Conservation (phyloP, 345 rosid species). For the Acer saccharum region DNA sequence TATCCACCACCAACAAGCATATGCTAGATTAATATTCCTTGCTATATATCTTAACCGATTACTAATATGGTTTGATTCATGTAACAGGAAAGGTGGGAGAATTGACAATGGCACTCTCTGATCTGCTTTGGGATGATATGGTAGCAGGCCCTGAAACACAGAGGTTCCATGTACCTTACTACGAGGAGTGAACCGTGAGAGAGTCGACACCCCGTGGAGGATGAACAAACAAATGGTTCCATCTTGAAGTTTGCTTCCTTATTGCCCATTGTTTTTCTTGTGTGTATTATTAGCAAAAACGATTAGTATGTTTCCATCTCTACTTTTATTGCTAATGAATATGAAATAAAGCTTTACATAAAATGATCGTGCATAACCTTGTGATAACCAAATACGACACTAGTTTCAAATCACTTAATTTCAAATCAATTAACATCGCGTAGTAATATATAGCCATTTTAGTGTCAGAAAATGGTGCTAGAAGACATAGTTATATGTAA, state of each 20-base stretch:
- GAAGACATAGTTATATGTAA: too few relatives aligned
- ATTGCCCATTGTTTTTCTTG: not conserved
- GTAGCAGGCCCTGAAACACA: slow-evolving; percentile 49
- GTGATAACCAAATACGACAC: not conserved
- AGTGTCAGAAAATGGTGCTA: too few relatives aligned
- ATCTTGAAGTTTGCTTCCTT: not conserved
- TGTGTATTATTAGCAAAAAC: not conserved
- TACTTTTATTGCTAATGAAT: not conserved
- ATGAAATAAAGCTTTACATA: not conserved
- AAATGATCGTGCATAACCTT: not conserved
- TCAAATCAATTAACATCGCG: too few relatives aligned
- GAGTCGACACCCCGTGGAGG: not conserved
- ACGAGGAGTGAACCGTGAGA: slow-evolving; percentile 18
- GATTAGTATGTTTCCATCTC: not conserved
- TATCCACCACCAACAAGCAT: not conserved
- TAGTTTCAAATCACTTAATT: too few relatives aligned
- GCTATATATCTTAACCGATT: not conserved
- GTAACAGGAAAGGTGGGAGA: slow-evolving; percentile 64
- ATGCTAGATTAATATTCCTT: not conserved
- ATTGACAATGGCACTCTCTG: slow-evolving; percentile 65
- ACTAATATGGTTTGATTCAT: not conserved
- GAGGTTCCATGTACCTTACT: slow-evolving; percentile 50
- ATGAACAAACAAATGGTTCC: not conserved
- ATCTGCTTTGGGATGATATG: slow-evolving; percentile 75
- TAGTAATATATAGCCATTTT: too few relatives aligned